These are phyloP conservation scores for Lecanosticta acicola DNA, from an alignment of 2,329 filamentous ascomycete species.

Conservation along the genomic window DNA sequence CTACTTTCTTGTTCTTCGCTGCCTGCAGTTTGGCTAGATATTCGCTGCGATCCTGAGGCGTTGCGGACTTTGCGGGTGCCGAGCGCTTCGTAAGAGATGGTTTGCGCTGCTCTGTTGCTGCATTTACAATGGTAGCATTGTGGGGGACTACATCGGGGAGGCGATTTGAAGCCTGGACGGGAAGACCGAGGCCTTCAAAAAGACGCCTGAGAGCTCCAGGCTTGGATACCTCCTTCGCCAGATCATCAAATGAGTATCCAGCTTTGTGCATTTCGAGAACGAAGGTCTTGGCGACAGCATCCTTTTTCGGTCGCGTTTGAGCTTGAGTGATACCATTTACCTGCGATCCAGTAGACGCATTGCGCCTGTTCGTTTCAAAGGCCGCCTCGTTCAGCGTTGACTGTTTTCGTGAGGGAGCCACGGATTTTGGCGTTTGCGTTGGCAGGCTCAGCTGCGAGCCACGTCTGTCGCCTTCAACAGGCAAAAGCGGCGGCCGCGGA, in stretches of 20 bases:
- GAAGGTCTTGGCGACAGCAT: constrained; percentile 23
- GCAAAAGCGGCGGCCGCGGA: constrained; percentile 6
- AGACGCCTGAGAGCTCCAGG: constrained; percentile 56
- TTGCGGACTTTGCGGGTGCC: constrained; percentile 11
- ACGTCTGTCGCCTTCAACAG: constrained; percentile 7
- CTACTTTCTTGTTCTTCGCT: constrained; percentile 58
- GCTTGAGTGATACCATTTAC: not conserved
- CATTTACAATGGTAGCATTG: not conserved
- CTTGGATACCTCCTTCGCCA: constrained; percentile 68
- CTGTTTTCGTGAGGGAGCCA: not conserved
- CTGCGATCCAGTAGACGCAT: not conserved
- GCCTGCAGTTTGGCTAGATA: constrained; percentile 70
- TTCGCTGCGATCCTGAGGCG: constrained; percentile 60
- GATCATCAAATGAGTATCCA: constrained; percentile 67
- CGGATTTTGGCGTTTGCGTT: constrained; percentile 4
- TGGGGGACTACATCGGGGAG: not conserved
- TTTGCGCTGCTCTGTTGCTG: constrained; percentile 4
- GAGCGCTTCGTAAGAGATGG: constrained; percentile 20
- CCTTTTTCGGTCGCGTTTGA: constrained; percentile 4
- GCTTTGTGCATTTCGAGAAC: constrained; percentile 42
- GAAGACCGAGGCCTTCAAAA: constrained; percentile 59
- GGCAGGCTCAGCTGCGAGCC: constrained; percentile 10
- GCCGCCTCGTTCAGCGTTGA: not conserved
- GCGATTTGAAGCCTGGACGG: constrained; percentile 9
- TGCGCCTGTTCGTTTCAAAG: not conserved